Evolutionary conservation across 2,329 filamentous ascomycete species (phyloP), one percentile per base, ranked within the genome.

Genomic region (Xylariaceae sp.): DNA sequence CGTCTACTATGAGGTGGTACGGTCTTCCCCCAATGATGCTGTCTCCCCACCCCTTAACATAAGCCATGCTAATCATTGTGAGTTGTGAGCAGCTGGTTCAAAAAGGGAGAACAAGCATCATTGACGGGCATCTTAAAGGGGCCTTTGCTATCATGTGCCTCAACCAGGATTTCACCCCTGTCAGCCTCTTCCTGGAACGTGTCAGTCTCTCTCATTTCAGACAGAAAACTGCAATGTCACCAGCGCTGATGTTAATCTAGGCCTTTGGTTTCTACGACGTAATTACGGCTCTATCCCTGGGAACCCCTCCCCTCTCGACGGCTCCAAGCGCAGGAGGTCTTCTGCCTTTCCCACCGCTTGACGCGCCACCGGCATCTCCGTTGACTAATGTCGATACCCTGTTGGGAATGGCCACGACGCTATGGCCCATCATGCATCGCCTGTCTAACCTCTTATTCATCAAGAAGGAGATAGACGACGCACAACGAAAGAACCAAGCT

Each of bases 181-280:
- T 76, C 0, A 67, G 71, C 29, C 59, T 69, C 29, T 82, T 81
- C 46, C 60, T 82, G 2, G 76, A 80, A 57, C 65, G 77, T 11
- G 77, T 80, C 62, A 11, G 48, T 46, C 5, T 19, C 5, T 14
- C 5, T n/a, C 5, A 15, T 38, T 24, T 11, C 38, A 31, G 18
- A 9, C 13, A 36, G 21, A 17, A 3, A 29, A n/a, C 15, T 32
- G 14, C 21, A 7, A 7, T 33, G n/a, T n/a, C 28, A 28, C 18
- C 27, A 29, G 29, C 9, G 36, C 53, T 63, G 23, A 65, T 47
- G 19, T 8, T 17, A 21, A 15, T 12, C 19, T 38, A 81, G 76
- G 76, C 76, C 2, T 82, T 81, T 49, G 70, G 74, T 5, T 81
- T 81, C 50, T 81, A 81, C 59, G 77, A 81, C 53, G 77, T 81